These are phyloP conservation scores for Microascus cirrosus DNA, from an alignment of 2,329 filamentous ascomycete species.

Conservation along the genomic window DNA sequence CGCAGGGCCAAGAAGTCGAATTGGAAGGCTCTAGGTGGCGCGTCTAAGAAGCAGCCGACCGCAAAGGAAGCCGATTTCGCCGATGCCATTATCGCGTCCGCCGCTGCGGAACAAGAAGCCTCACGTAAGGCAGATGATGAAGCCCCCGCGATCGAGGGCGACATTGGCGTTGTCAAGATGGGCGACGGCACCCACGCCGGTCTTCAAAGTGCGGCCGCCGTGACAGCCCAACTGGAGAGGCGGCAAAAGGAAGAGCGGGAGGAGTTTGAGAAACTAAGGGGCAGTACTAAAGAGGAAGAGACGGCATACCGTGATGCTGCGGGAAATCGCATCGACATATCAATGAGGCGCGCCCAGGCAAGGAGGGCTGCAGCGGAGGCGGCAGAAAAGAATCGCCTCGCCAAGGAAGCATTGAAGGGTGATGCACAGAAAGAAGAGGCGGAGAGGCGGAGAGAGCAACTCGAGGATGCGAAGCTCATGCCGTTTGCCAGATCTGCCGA, in stretches of 20 bases:
- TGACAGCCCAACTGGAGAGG: constrained; percentile 56
- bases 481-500: constrained; percentile 69
- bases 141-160: constrained; percentile 31
- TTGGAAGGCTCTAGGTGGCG: constrained; percentile 62
- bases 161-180: constrained; percentile 54
- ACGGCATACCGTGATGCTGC: constrained; percentile 94
- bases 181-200: constrained; percentile 80
- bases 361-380: constrained; percentile 54
- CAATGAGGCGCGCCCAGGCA: constrained; percentile 80
- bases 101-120: constrained; percentile 55
- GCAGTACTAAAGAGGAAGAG: constrained; percentile 45
- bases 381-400: constrained; percentile 59
- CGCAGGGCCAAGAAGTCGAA: constrained; percentile 65
- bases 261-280: constrained; percentile 31
- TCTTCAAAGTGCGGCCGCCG: constrained; percentile 71
- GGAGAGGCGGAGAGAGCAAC: constrained; percentile 49
- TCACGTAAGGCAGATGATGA: constrained; percentile 35
- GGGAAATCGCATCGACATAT: constrained; percentile 85
- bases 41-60: constrained; percentile 13
- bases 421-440: constrained; percentile 71
- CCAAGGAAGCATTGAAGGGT: constrained; percentile 63
- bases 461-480: constrained; percentile 77
- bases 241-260: constrained; percentile 54
- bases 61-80: constrained; percentile 38
- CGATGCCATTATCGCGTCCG: constrained; percentile 66